Conservation (phyloP, 352 stramenopile genomes). For the Pythium guiyangense region DNA sequence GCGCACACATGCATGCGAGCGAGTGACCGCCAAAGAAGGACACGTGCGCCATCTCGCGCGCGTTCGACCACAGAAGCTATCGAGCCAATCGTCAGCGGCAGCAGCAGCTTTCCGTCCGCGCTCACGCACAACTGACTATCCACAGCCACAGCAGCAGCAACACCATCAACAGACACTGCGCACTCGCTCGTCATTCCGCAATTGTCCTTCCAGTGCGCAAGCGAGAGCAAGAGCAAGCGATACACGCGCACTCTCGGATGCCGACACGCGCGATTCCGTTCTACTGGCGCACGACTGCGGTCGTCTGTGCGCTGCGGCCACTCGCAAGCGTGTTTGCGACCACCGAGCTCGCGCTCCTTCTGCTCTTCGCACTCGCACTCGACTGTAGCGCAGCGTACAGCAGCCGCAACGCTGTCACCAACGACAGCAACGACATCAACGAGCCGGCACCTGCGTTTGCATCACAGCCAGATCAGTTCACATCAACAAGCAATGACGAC, state of each 20-base stretch:
- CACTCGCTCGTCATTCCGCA: constrained; percentile 3
- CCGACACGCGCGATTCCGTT: neutral
- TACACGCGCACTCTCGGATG: neutral
- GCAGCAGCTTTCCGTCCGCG: too few species aligned
- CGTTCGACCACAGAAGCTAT: too few species aligned
- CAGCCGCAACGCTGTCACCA: neutral
- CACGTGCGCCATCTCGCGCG: too few species aligned
- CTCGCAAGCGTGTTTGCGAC: constrained; percentile 16
- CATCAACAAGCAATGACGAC: too few species aligned
- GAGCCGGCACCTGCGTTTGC: too few species aligned
- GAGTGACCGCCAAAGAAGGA: too few species aligned
- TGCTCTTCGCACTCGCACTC: constrained; percentile 9
- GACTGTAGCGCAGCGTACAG: constrained; percentile 1
- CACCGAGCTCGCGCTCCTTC: constrained; percentile 15
- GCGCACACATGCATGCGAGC: too few species aligned
- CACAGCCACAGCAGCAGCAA: too few species aligned
- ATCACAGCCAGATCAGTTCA: neutral
- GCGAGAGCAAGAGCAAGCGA: neutral
- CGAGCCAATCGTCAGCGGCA: too few species aligned
- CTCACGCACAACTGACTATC: too few species aligned
- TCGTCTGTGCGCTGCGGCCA: constrained; percentile 7
- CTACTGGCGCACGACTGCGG: constrained; percentile 7
- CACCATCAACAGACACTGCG: too few species aligned
- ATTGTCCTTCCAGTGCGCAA: constrained; percentile 8
- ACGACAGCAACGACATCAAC: neutral